Evolutionary conservation across 192 early-diverging fungal species (phyloP), one percentile per base, ranked within the genome.

Genomic region (Powellomyces hirtus): DNA sequence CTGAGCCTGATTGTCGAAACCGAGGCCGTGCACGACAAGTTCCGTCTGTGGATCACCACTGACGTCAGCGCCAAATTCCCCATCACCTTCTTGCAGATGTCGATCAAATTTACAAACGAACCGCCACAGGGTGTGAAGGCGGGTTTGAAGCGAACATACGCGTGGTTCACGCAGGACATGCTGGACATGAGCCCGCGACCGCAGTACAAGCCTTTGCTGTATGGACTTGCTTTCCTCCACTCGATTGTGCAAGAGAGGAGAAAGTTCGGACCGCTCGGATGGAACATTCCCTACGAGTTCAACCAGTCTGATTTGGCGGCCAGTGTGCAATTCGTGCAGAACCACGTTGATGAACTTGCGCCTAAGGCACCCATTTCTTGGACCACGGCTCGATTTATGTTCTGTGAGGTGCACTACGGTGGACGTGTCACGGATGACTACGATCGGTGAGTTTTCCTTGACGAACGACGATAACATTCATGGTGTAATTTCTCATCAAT

Each of bases 241-340:
- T 88, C 86, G 18, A 76, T 88, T 50, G 85, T 88, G 16, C 86
- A 88, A 65, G 86, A 88, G 65, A 45, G 86, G 38, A 38, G 86
- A 44, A 88, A 88, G 69, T 88, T 88, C 76, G 86, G 86, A 11
- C 86, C 86, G 1, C 71, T 88, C 30, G 86, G 86, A 20, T 86
- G 86, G 86, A 88, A 88, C 62, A 88, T 88, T 77, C 86, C 85
- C 38, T 88, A 88, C 67, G 86, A 88, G 74, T 88, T 88, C 74
- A 88, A 88, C 63, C 86, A 88, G 75, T 77, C 77, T 56, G 86
- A 88, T 77, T 66, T 88, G 27, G 84, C 86, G 0, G 86, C 86
- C 14, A 76, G 72, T 68, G 83, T 88, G 35, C 86, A 87, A 61
- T 88, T 88, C 69, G 86, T 88, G 10, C 86, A 88, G 71, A 88